A percentile compares a stretch with the other conserved stretches of the same genome.
These are phyloP conservation scores for Pezicula carpinea DNA, from an alignment of 2,329 filamentous ascomycete species.

Conservation along the genomic window DNA sequence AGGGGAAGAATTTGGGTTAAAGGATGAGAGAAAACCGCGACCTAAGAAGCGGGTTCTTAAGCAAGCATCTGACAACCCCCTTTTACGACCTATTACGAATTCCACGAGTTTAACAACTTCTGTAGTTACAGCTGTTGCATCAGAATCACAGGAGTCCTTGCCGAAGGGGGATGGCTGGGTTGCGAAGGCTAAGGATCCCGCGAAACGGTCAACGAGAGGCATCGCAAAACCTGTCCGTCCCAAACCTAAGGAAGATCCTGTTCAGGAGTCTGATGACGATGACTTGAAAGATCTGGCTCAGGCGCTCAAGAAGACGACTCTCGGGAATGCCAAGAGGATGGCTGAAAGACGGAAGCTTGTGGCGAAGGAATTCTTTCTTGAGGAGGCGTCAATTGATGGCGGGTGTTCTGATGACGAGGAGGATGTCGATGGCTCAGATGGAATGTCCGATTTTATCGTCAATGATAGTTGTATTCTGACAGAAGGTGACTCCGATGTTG, in stretches of 20 bases:
- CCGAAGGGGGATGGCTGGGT: not conserved
- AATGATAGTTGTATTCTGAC: constrained; percentile 14
- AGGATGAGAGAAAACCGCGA: constrained; percentile 8
- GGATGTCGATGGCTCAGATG: constrained; percentile 13
- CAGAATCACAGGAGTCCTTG: constrained; percentile 2
- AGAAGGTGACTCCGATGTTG: constrained; percentile 5
- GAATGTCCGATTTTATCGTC: constrained; percentile 27
- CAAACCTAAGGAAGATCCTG: not conserved
- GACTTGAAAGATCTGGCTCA: not conserved
- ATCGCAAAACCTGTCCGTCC: not conserved
- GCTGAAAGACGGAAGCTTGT: not conserved
- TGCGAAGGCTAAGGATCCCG: not conserved
- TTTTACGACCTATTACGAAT: constrained; percentile 16
- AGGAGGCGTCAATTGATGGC: not conserved
- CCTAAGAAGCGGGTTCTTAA: constrained; percentile 20
- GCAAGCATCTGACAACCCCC: constrained; percentile 17
- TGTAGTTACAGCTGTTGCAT: not conserved
- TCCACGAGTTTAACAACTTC: not conserved
- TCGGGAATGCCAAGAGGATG: not conserved
- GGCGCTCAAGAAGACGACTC: not conserved
- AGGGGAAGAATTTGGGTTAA: not conserved
- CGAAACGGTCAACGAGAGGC: not conserved
- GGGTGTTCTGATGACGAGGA: not conserved
- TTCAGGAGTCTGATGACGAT: not conserved
- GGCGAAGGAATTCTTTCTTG: not conserved